Evolutionary conservation across 2,329 filamentous ascomycete genomes (phyloP).

Genomic region (Colletotrichum sp.): DNA sequence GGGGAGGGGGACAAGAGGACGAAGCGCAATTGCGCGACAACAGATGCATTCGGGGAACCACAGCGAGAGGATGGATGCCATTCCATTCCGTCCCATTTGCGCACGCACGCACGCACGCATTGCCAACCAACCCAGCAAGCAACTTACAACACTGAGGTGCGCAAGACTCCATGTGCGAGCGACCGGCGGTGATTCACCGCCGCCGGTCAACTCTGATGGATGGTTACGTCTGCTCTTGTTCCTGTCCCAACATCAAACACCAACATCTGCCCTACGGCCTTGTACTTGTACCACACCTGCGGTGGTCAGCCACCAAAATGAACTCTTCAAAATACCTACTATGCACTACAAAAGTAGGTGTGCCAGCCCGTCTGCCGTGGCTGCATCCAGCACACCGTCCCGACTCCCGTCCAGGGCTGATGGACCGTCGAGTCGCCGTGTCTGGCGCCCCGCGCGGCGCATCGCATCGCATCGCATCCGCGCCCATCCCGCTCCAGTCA

Average conservation of each 20-base stretch:
- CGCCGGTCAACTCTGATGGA: background rate
- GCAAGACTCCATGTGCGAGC: background rate
- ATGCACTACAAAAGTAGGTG: background rate
- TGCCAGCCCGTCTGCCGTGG: background rate
- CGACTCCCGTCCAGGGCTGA: background rate
- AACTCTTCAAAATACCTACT: background rate
- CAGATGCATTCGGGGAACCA: background rate
- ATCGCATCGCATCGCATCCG: conserved; percentile 17
- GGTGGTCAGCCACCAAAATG: background rate
- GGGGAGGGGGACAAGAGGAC: background rate
- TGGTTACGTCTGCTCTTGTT: background rate
- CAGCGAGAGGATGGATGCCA: background rate
- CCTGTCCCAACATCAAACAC: background rate
- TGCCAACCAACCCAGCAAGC: background rate
- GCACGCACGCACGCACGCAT: background rate
- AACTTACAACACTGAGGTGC: background rate
- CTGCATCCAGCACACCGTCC: conserved; percentile 7
- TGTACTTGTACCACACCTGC: background rate
- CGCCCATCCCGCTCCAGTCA: conserved; percentile 13
- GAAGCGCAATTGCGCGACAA: background rate
- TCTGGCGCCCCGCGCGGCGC: background rate
- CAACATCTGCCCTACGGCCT: background rate
- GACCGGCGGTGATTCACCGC: background rate
- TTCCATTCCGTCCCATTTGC: background rate
- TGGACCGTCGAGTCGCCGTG: background rate